A percentile compares a stretch with the other conserved stretches of the same genome.
Conservation (phyloP, 371 early-diverging fungal genomes). For the Mucor irregularis region DNA sequence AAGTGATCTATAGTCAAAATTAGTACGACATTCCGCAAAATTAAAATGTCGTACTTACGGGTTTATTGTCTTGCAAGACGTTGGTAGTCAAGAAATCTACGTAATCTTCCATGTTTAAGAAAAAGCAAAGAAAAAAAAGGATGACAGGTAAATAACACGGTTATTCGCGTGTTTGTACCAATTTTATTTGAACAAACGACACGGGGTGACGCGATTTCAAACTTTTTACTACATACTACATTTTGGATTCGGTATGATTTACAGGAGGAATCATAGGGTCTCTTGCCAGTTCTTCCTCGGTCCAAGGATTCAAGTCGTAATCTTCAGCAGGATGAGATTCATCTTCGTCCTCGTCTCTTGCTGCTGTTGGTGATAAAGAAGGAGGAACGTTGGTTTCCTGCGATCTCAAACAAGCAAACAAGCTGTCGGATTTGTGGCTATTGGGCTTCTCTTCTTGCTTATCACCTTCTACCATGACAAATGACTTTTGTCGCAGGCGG, state of each 20-base stretch:
- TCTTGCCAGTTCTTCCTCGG: conserved; percentile 21
- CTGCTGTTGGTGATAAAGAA: no score
- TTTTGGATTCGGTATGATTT: conserved; percentile 1
- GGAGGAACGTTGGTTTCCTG: not conserved
- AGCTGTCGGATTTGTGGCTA: not conserved
- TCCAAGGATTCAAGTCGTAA: conserved; percentile 26
- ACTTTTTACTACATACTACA: no score
- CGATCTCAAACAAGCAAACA: conserved; percentile 23
- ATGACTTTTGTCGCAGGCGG: conserved; percentile 74
- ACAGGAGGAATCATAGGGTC: not conserved
- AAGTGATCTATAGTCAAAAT: conserved; percentile 14
- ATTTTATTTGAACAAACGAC: not conserved
- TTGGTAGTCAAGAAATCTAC: conserved; percentile 13
- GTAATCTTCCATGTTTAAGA: conserved; percentile 14
- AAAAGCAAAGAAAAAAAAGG: not conserved
- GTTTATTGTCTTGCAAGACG: conserved; percentile 21
- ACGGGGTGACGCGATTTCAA: not conserved
- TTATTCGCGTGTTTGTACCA: not conserved
- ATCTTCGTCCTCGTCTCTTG: not conserved
- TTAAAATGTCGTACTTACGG: conserved; percentile 11
- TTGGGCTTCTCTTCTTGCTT: not conserved
- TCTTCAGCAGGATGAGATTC: not conserved
- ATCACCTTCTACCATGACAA: conserved; percentile 50
- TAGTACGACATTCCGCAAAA: not conserved
- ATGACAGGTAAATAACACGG: not conserved